Conservation (phyloP, 2,329 filamentous ascomycete genomes). For the Fusarium stilboides region DNA sequence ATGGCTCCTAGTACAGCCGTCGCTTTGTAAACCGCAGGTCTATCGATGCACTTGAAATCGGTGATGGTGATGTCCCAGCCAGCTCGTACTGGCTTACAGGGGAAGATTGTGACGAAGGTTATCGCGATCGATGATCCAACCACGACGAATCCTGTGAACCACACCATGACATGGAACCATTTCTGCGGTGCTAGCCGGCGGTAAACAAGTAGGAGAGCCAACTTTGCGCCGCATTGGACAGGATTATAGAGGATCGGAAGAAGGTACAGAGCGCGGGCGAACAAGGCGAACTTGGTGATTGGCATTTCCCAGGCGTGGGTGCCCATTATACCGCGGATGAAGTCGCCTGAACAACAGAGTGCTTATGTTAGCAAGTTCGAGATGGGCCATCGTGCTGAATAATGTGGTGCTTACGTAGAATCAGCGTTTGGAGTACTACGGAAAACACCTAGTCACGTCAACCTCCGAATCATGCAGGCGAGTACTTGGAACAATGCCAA, state of each 20-base stretch:
- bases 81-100: constrained; percentile 14
- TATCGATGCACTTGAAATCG: constrained; percentile 20
- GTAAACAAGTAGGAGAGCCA: constrained; percentile 23
- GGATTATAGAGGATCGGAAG: constrained; percentile 36
- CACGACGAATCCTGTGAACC: constrained; percentile 15
- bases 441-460: constrained; percentile 20
- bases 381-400: background rate
- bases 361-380: background rate
- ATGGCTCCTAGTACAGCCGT: constrained; percentile 24
- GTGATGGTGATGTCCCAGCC: constrained; percentile 23
- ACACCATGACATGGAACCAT: constrained; percentile 23
- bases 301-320: constrained; percentile 40
- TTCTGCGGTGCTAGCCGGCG: constrained; percentile 15
- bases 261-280: constrained; percentile 10
- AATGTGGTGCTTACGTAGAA: constrained; percentile 11
- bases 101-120: constrained; percentile 27
- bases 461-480: background rate
- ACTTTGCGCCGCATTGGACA: constrained; percentile 23
- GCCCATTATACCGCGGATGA: constrained; percentile 26
- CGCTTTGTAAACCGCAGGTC: constrained; percentile 21
- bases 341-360: constrained; percentile 15
- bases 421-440: constrained; percentile 24
- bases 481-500: background rate
- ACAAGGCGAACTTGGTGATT: constrained; percentile 19
- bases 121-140: constrained; percentile 29